Evolutionary conservation across 1,284 basidiomycete genomes (phyloP), one percentile per base, ranked within the genome.

Genomic region (Neolentinus lepideus): DNA sequence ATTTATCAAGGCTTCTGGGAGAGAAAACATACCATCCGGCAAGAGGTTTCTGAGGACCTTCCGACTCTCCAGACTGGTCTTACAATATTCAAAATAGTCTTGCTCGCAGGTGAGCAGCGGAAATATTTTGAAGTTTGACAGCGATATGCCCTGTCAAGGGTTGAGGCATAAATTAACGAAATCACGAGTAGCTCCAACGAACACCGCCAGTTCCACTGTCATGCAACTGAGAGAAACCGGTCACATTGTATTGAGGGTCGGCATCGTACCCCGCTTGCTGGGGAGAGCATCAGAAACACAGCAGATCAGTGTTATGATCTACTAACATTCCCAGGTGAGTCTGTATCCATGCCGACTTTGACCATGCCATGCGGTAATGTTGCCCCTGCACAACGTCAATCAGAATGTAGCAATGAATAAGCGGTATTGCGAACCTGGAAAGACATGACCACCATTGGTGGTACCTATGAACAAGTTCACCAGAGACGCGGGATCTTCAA

Each of bases 311-410:
- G 25, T 38, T n/a, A 26, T 21, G 33, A 21, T 45, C 16, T 11
- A 66, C 71, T 45, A 59, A 82, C 81, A 64, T 83, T 83, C 59
- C 77, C 78, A 1, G 78, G 77, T 6, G 82, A 82, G 59, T 83
- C 78, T 0, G 83, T 84, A 63, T 85, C 83, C 77, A 84, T 79
- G 2, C 81, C 83, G 1, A 71, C 76, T 67, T 85, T 85, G 22
- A 80, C 75, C 80, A 84, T 83, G 21, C 83, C 83, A 67, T 84
- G 83, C 2, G 83, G 83, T n/a, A 83, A 64, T 0, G 80, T 84
- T 2, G 81, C 82, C 47, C 83, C 80, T 81, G 52, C 6, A 33
- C 31, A 24, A 24, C 50, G 19, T 38, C 26, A 24, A 6, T 16
- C n/a, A n/a, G 6, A 6, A 43, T 43, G n/a, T 12, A 19, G 38